phyloP scores from a whole-genome alignment of 108 stramenopile species.

The Cyclotella distinguenda region DNA sequence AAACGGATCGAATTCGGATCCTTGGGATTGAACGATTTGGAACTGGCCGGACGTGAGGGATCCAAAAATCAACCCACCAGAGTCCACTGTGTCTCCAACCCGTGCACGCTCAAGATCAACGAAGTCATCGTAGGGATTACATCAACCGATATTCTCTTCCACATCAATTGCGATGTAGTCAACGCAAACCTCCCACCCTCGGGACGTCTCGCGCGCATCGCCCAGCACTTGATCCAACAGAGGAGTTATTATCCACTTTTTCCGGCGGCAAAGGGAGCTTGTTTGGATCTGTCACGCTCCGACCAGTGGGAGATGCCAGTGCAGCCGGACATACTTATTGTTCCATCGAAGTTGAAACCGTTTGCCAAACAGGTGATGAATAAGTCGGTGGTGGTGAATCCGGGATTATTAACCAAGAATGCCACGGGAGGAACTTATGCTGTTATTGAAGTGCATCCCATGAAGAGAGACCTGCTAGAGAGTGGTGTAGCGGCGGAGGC shows the following conservation, averaged over 20 bases:
- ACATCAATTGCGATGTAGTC: slow-evolving; percentile 83
- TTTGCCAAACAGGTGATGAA: slow-evolving; percentile 73
- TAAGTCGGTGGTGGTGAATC: slow-evolving; percentile 82
- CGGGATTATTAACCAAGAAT: slow-evolving; percentile 80
- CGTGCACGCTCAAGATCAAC: slow-evolving; percentile 85
- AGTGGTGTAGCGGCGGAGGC: slow-evolving; percentile 42
- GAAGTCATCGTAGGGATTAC: slow-evolving; percentile 86
- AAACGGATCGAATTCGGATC: slow-evolving; percentile 42
- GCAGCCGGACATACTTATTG: slow-evolving; percentile 88
- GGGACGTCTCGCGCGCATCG: slow-evolving; percentile 80
- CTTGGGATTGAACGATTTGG: slow-evolving; percentile 63
- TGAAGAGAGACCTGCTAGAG: slow-evolving; percentile 53
- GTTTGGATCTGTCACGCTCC: slow-evolving; percentile 82
- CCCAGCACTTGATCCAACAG: slow-evolving; percentile 89
- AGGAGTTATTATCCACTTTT: slow-evolving; percentile 94
- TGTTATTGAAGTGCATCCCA: slow-evolving; percentile 77
- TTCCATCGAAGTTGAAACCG: slow-evolving; percentile 87
- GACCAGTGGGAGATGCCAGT: slow-evolving; percentile 77
- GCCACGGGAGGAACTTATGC: slow-evolving; percentile 92
- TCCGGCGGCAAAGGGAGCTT: slow-evolving; percentile 60
- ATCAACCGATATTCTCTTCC: slow-evolving; percentile 85
- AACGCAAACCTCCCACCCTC: slow-evolving; percentile 70
- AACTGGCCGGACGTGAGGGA: slow-evolving; percentile 34
- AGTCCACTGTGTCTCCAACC: slow-evolving; percentile 90
- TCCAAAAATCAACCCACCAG: slow-evolving; percentile 30